Conservation (phyloP, 2,329 filamentous ascomycete species). For the Hypocreales sp. region DNA sequence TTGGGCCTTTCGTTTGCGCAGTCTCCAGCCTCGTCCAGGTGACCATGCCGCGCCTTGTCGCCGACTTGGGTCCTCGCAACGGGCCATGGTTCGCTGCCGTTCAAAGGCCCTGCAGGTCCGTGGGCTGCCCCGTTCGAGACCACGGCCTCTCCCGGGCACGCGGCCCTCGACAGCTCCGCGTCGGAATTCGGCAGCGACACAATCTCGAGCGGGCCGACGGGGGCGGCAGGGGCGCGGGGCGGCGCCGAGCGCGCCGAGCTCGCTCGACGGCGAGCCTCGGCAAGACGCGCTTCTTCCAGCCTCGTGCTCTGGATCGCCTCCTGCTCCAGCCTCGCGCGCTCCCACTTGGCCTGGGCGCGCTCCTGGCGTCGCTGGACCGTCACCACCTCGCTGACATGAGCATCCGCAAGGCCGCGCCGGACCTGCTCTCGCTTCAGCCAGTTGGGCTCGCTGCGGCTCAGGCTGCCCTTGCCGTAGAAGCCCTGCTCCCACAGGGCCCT, state of each 20-base stretch:
- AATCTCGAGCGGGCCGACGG: neutral
- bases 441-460: conserved; percentile 88
- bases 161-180: neutral
- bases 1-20: neutral
- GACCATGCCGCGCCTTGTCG: neutral
- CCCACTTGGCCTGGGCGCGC: conserved; percentile 73
- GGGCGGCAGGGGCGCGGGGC: neutral
- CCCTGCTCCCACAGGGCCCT: conserved; percentile 87
- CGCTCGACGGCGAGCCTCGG: conserved; percentile 8
- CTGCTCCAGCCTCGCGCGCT: conserved; percentile 75
- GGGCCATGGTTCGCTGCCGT: too few species aligned
- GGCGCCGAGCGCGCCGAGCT: conserved; percentile 1
- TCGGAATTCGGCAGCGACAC: conserved; percentile 3
- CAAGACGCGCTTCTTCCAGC: conserved; percentile 25
- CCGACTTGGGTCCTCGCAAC: neutral
- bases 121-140: too few species aligned
- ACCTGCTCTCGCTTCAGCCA: conserved; percentile 79
- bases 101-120: too few species aligned
- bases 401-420: conserved; percentile 45
- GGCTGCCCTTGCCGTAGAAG: conserved; percentile 87
- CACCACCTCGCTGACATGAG: conserved; percentile 64
- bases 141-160: too few species aligned
- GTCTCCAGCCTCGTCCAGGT: too few species aligned
- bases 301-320: conserved; percentile 64
- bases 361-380: conserved; percentile 67